Evolutionary conservation across 2,329 filamentous ascomycete genomes (phyloP).

Genomic region (Colletotrichum sp.): DNA sequence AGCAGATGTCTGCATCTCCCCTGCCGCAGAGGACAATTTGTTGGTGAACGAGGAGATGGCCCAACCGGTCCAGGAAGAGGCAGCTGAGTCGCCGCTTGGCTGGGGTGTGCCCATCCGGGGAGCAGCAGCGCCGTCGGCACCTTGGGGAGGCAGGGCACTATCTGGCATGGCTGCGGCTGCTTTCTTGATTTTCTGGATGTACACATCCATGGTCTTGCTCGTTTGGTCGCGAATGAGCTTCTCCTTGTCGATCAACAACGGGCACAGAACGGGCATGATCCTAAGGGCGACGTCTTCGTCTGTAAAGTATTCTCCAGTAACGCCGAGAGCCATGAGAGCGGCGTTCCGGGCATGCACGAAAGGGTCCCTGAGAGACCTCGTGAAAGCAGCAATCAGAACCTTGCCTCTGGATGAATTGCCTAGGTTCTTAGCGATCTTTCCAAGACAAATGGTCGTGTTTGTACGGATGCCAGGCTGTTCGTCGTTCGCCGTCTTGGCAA

Average conservation of each 20-base stretch:
- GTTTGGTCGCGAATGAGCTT: conserved; percentile 93
- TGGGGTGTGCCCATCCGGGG: conserved; percentile 84
- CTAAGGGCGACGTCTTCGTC: conserved; percentile 89
- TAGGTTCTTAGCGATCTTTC: conserved; percentile 92
- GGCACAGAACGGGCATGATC: conserved; percentile 83
- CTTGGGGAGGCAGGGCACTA: conserved; percentile 72
- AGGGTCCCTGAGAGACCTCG: conserved; percentile 86
- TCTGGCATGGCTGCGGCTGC: conserved; percentile 81
- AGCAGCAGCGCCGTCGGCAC: conserved; percentile 53
- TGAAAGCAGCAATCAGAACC: conserved; percentile 91
- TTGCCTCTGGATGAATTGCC: conserved; percentile 81
- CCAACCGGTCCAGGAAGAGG: conserved; percentile 89
- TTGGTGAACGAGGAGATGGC: conserved; percentile 99
- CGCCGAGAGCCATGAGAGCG: conserved; percentile 82
- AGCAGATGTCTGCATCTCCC: conserved; percentile 77
- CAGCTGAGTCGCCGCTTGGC: conserved; percentile 53
- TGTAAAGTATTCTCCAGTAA: conserved; percentile 83
- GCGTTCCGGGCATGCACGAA: conserved; percentile 95
- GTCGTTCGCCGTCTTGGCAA: conserved; percentile 96
- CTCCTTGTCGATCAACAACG: conserved; percentile 90
- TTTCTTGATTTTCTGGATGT: conserved; percentile 83
- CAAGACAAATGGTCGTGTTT: conserved; percentile 96
- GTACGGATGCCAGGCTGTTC: conserved; percentile 97
- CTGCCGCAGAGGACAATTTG: conserved; percentile 82
- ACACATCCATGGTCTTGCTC: conserved; percentile 86